These are phyloP conservation scores for Wickerhamiella spandovensis DNA, from an alignment of 805 yeast genomes.

Conservation along the genomic window DNA sequence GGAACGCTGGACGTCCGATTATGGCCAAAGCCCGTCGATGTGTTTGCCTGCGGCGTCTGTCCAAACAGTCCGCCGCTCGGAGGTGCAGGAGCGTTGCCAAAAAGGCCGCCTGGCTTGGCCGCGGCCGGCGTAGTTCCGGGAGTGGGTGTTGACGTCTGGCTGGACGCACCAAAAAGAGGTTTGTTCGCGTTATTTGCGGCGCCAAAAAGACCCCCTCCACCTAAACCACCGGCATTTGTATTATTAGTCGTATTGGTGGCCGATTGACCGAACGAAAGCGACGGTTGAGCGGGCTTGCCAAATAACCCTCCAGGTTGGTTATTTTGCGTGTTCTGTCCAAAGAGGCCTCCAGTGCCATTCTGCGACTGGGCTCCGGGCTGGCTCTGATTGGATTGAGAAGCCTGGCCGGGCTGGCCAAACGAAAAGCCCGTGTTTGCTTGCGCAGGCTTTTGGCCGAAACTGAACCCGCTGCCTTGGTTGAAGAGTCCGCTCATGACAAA, in stretches of 20 bases:
- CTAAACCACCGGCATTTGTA: background rate
- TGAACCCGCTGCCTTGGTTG: background rate
- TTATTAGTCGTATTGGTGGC: background rate
- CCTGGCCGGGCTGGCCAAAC: background rate
- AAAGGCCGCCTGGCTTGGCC: background rate
- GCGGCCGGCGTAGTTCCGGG: background rate
- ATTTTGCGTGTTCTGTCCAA: slow-evolving; percentile 1
- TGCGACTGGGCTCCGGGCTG: background rate
- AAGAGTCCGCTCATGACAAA: background rate
- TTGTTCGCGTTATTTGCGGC: background rate
- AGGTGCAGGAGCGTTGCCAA: background rate
- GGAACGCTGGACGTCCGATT: background rate
- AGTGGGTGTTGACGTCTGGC: background rate
- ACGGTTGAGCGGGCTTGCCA: slow-evolving; percentile 1
- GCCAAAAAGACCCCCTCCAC: background rate
- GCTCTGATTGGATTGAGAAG: background rate
- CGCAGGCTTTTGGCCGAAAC: background rate
- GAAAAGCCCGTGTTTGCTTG: background rate
- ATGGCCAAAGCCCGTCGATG: background rate
- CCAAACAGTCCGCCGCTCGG: slow-evolving; percentile 3
- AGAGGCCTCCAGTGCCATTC: slow-evolving; percentile 1
- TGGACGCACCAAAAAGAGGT: slow-evolving; percentile 3
- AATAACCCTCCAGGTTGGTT: slow-evolving; percentile 1
- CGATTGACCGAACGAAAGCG: background rate
- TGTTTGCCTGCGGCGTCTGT: background rate